These are phyloP conservation scores for Glarea lozoyensis DNA, from an alignment of 495 filamentous ascomycete species.

Conservation along the genomic window DNA sequence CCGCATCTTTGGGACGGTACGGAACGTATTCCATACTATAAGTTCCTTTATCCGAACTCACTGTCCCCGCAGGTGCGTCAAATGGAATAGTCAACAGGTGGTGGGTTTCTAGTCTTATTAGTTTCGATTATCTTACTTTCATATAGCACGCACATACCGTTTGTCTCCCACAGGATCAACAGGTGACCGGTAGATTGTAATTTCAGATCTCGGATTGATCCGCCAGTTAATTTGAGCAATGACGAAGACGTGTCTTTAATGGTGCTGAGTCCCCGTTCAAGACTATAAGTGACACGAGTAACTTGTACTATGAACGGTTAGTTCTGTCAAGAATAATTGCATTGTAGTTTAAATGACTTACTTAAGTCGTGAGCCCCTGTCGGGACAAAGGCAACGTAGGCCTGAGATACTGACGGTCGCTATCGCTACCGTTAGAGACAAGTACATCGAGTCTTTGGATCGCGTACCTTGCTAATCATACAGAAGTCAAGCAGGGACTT, in stretches of 20 bases:
- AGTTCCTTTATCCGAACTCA: constrained; percentile 1
- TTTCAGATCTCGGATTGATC: constrained; percentile 37
- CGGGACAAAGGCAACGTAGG: constrained; percentile 28
- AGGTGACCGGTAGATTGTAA: constrained; percentile 35
- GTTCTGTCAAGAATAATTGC: neutral
- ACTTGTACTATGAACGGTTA: constrained; percentile 33
- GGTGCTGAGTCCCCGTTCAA: constrained; percentile 35
- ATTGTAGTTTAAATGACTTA: constrained; percentile 1
- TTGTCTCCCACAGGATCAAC: constrained; percentile 31
- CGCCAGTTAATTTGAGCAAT: constrained; percentile 30
- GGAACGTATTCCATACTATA: constrained; percentile 6
- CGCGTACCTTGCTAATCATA: constrained; percentile 17
- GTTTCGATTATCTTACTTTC: neutral
- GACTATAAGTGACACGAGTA: constrained; percentile 28
- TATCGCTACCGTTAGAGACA: constrained; percentile 6
- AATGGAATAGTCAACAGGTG: constrained; percentile 18
- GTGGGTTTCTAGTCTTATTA: constrained; percentile 12
- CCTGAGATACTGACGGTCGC: constrained; percentile 21
- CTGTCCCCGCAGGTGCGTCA: constrained; percentile 2
- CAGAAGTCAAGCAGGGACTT: constrained; percentile 20
- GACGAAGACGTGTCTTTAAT: constrained; percentile 22
- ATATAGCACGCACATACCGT: constrained; percentile 22
- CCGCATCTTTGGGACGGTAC: constrained; percentile 13
- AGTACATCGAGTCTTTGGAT: neutral
- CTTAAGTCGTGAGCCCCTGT: constrained; percentile 7